A percentile compares a stretch with the other conserved stretches of the same genome.
Evolutionary conservation across 176 grass and related monocot genomes (phyloP).

Genomic region (Triticum dicoccoides): DNA sequence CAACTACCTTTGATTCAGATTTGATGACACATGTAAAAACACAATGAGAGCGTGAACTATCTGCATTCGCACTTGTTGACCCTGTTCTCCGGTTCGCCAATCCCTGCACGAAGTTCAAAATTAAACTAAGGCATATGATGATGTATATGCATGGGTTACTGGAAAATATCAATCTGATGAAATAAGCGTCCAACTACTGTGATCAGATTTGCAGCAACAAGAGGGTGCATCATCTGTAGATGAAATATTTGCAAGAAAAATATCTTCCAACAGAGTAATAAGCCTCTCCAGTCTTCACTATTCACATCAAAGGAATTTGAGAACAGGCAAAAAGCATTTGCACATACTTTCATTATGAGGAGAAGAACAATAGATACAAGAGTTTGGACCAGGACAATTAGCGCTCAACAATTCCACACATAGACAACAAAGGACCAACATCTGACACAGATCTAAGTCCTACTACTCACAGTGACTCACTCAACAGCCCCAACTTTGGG

Average conservation of each 20-base stretch:
- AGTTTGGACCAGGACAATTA: not conserved
- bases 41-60: constrained; percentile 96
- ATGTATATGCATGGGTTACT: not conserved
- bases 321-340: not conserved
- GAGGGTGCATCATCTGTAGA: not conserved
- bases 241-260: constrained; percentile 7
- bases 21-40: constrained; percentile 95
- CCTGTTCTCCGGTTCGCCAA: constrained; percentile 79
- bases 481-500: not conserved
- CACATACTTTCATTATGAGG: not conserved
- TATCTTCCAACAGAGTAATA: not conserved
- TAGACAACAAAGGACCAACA: not conserved
- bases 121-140: not conserved
- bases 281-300: not conserved
- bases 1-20: constrained; percentile 76
- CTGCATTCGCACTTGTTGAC: constrained; percentile 82
- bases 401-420: not conserved
- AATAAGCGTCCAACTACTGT: not conserved
- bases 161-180: constrained; percentile 8
- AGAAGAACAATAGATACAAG: not conserved
- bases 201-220: constrained; percentile 10
- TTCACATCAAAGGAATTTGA: not conserved
- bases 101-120: constrained; percentile 53
- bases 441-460: not conserved
- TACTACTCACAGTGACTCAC: not conserved